Evolutionary conservation across 2,329 filamentous ascomycete genomes (phyloP).

Genomic region (Raffaelea ambrosiae): DNA sequence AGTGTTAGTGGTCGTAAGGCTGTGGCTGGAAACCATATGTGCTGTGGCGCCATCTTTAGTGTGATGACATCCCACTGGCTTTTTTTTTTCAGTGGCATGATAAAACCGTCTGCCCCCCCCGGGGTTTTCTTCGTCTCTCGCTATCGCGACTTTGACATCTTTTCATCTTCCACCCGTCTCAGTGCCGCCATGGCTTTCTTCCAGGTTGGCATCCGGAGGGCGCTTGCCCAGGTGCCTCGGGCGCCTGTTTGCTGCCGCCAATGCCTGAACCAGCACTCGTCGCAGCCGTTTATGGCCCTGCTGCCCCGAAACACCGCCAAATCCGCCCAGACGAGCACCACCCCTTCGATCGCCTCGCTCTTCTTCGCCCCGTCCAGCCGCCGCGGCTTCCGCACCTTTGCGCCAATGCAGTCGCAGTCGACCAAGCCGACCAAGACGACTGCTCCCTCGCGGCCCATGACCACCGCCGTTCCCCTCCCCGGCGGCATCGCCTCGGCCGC

Average conservation of each 20-base stretch:
- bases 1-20: slow-evolving; percentile 8
- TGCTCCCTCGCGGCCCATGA: slow-evolving; percentile 9
- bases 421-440: slow-evolving; percentile 9
- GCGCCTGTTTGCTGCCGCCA: slow-evolving; percentile 39
- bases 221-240: slow-evolving; percentile 14
- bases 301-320: not conserved
- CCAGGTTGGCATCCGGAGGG: slow-evolving; percentile 19
- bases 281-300: not conserved
- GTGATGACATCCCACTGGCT: not conserved
- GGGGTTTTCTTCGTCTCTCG: not conserved
- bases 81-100: not conserved
- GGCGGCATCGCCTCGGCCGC: slow-evolving; percentile 13
- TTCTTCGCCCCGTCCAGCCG: not conserved
- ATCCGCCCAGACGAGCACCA: not conserved
- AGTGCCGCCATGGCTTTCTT: slow-evolving; percentile 18
- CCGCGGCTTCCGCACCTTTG: not conserved
- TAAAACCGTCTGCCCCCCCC: not conserved
- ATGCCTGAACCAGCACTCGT: slow-evolving; percentile 29
- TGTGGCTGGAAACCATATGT: not conserved
- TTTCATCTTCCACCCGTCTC: not conserved
- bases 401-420: not conserved
- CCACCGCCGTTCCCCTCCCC: slow-evolving; percentile 6
- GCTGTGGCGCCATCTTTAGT: not conserved
- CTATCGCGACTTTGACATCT: not conserved
- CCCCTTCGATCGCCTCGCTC: not conserved